Evolutionary conservation across 2,329 filamentous ascomycete genomes (phyloP).

Genomic region (Apiospora kogelbergensis): DNA sequence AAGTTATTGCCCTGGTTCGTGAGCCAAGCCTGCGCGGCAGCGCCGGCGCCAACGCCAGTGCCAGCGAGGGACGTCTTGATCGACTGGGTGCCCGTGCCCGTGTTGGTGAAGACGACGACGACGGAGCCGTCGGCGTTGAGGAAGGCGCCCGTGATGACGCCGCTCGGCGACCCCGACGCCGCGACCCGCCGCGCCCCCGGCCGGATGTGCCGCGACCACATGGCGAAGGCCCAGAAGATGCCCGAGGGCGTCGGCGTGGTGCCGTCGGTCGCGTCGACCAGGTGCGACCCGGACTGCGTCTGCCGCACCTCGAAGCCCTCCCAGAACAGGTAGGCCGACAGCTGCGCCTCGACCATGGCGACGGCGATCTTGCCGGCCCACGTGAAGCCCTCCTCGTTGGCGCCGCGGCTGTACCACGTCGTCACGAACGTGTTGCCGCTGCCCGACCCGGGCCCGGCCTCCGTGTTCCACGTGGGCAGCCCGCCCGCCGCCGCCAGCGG

Average conservation of each 20-base stretch:
- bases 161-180: slow-evolving; percentile 20
- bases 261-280: slow-evolving; percentile 28
- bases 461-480: slow-evolving; percentile 46
- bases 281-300: slow-evolving; percentile 26
- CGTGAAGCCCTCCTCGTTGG: slow-evolving; percentile 37
- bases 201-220: slow-evolving; percentile 26
- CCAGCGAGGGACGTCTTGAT: slow-evolving; percentile 15
- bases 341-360: slow-evolving; percentile 42
- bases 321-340: slow-evolving; percentile 51
- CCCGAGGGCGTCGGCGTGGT: slow-evolving; percentile 21
- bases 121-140: slow-evolving; percentile 21
- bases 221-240: slow-evolving; percentile 26
- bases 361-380: slow-evolving; percentile 38
- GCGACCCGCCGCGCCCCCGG: slow-evolving; percentile 23
- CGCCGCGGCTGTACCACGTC: slow-evolving; percentile 41
- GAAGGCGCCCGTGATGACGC: slow-evolving; percentile 22
- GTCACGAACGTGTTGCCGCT: slow-evolving; percentile 25
- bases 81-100: slow-evolving; percentile 13
- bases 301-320: slow-evolving; percentile 35
- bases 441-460: slow-evolving; percentile 38
- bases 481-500: slow-evolving; percentile 22
- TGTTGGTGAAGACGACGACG: slow-evolving; percentile 26
- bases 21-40: slow-evolving; percentile 19
- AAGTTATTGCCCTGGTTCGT: slow-evolving; percentile 17
- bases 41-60: neutral